phyloP scores from a whole-genome alignment of 1,139 yeast genomes.

The Spathaspora jeffriesii region DNA sequence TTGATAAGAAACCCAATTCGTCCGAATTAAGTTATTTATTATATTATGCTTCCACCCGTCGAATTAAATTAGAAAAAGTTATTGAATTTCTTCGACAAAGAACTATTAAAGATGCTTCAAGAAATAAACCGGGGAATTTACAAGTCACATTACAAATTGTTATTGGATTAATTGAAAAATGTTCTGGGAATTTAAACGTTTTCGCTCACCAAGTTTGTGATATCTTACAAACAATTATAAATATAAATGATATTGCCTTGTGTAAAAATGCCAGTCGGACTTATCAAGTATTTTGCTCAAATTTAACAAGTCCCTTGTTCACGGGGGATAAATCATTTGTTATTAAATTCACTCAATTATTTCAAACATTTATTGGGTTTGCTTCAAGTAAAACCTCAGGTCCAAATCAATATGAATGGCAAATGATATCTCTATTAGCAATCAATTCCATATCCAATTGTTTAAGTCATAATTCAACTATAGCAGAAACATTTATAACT shows the following conservation, averaged over 20 bases:
- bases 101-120: constrained; percentile 59
- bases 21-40: constrained; percentile 87
- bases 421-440: constrained; percentile 45
- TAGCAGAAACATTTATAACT: constrained; percentile 37
- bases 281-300: constrained; percentile 60
- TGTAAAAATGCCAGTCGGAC: constrained; percentile 53
- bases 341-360: constrained; percentile 44
- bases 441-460: constrained; percentile 45
- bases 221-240: constrained; percentile 46
- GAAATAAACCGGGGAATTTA: constrained; percentile 70
- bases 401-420: constrained; percentile 51
- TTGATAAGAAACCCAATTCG: constrained; percentile 88
- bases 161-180: constrained; percentile 67
- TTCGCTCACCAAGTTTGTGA: constrained; percentile 65
- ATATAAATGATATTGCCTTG: constrained; percentile 55
- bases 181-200: constrained; percentile 81
- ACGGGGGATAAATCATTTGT: constrained; percentile 71
- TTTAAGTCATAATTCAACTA: constrained; percentile 38
- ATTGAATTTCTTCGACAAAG: constrained; percentile 66
- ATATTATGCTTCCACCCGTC: constrained; percentile 89
- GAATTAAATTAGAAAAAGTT: constrained; percentile 87
- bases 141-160: constrained; percentile 79
- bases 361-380: constrained; percentile 32
- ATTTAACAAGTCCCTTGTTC: constrained; percentile 68
- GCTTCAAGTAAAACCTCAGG: constrained; percentile 18